These are phyloP conservation scores for Tricholoma sp. DNA, from an alignment of 768 basidiomycete species.

Conservation along the genomic window DNA sequence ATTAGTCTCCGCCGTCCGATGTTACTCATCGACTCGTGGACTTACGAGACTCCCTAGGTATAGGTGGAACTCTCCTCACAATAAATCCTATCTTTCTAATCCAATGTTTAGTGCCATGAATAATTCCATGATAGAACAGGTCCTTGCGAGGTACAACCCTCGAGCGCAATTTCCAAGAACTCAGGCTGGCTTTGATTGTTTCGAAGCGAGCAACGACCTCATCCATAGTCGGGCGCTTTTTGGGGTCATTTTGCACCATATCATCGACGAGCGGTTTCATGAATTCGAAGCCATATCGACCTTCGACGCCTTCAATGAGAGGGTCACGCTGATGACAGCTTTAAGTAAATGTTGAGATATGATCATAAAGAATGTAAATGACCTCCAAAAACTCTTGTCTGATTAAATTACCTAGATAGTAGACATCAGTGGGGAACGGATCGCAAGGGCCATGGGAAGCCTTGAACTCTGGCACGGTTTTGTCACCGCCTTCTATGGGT, in stretches of 20 bases:
- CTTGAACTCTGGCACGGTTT: conserved; percentile 29
- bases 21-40: too few species aligned
- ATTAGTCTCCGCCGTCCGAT: too few species aligned
- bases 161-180: conserved; percentile 26
- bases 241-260: conserved; percentile 30
- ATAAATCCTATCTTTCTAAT: neutral
- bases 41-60: neutral
- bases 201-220: conserved; percentile 30
- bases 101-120: neutral
- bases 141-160: conserved; percentile 9
- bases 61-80: neutral
- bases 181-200: conserved; percentile 17
- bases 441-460: conserved; percentile 15
- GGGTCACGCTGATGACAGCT: neutral
- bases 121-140: neutral
- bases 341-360: neutral
- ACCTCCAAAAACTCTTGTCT: conserved; percentile 15
- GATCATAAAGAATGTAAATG: neutral
- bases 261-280: conserved; percentile 23
- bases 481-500: conserved; percentile 34
- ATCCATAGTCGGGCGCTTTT: conserved; percentile 30
- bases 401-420: conserved; percentile 31
- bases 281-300: conserved; percentile 22
- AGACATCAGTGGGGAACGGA: conserved; percentile 32
- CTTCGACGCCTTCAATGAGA: neutral